Conservation (phyloP, 164 flowering plant species). For the Akebia trifoliata region DNA sequence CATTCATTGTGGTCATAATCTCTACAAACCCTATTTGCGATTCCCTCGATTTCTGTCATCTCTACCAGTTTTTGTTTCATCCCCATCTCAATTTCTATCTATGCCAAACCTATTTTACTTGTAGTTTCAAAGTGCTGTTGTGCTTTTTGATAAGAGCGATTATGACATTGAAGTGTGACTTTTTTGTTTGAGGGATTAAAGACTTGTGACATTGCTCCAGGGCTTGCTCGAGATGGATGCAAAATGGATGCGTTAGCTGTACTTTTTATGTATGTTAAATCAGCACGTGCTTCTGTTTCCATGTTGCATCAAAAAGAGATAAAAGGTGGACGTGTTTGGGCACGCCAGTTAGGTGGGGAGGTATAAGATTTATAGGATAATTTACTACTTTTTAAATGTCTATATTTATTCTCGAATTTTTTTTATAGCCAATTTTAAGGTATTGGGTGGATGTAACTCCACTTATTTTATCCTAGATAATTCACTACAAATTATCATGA, state of each 20-base stretch:
- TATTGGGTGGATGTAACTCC: too few species aligned
- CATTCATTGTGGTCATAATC: too few species aligned
- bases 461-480: too few species aligned
- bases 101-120: too few species aligned
- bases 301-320: constrained; percentile 72
- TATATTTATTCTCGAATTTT: neutral
- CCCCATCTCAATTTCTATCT: too few species aligned
- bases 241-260: constrained; percentile 69
- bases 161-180: too few species aligned
- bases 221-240: constrained; percentile 90
- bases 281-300: constrained; percentile 75
- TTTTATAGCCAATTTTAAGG: neutral
- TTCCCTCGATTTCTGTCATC: too few species aligned
- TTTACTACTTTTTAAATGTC: constrained; percentile 1
- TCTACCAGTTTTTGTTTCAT: too few species aligned
- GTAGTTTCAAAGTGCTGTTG: neutral
- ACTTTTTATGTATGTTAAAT: constrained; percentile 68
- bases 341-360: constrained; percentile 98
- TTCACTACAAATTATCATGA: too few species aligned
- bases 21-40: too few species aligned
- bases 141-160: too few species aligned
- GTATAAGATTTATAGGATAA: constrained; percentile 26
- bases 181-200: neutral
- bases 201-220: constrained; percentile 30
- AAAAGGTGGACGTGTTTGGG: constrained; percentile 75